A percentile compares a stretch with the other conserved stretches of the same genome.
Conservation (phyloP, 2,329 filamentous ascomycete species). For the Phaeosphaeriaceae sp. region DNA sequence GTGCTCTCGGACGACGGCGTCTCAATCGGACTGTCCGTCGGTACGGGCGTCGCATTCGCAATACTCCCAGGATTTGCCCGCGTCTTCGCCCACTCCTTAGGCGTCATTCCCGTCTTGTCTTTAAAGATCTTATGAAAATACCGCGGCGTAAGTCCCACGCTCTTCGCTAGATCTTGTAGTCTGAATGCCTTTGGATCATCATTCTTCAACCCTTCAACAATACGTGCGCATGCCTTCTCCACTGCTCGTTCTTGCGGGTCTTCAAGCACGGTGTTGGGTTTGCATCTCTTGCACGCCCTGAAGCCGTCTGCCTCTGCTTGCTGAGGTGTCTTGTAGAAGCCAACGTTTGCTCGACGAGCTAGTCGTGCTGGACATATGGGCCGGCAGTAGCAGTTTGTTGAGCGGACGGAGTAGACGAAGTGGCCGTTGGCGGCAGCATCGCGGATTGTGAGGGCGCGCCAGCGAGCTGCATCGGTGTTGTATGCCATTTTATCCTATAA, state of each 20-base stretch:
- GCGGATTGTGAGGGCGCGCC: slow-evolving; percentile 55
- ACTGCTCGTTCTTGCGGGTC: slow-evolving; percentile 57
- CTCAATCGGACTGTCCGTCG: slow-evolving; percentile 4
- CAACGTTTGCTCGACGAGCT: slow-evolving; percentile 63
- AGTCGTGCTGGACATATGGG: slow-evolving; percentile 69
- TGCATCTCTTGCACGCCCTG: slow-evolving; percentile 67
- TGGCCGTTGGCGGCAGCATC: slow-evolving; percentile 52
- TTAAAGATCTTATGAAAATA: slow-evolving; percentile 69
- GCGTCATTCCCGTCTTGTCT: slow-evolving; percentile 61
- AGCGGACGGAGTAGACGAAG: slow-evolving; percentile 66
- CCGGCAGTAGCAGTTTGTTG: slow-evolving; percentile 67
- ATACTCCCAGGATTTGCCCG: slow-evolving; percentile 18
- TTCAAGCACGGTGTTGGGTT: slow-evolving; percentile 51
- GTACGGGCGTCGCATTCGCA: slow-evolving; percentile 8
- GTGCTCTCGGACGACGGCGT: slow-evolving; percentile 12
- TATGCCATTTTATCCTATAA: slow-evolving; percentile 31
- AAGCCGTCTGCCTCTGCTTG: slow-evolving; percentile 61
- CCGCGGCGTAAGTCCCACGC: slow-evolving; percentile 63
- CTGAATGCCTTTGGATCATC: slow-evolving; percentile 35
- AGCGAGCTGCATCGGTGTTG: slow-evolving; percentile 42
- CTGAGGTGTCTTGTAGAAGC: slow-evolving; percentile 59
- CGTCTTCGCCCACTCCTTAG: slow-evolving; percentile 52
- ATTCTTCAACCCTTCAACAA: slow-evolving; percentile 31
- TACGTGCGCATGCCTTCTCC: slow-evolving; percentile 45
- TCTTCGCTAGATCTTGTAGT: slow-evolving; percentile 58